Evolutionary conservation across 768 basidiomycete genomes (phyloP), one percentile per base, ranked within the genome.

Genomic region (Kondoa malvinella): DNA sequence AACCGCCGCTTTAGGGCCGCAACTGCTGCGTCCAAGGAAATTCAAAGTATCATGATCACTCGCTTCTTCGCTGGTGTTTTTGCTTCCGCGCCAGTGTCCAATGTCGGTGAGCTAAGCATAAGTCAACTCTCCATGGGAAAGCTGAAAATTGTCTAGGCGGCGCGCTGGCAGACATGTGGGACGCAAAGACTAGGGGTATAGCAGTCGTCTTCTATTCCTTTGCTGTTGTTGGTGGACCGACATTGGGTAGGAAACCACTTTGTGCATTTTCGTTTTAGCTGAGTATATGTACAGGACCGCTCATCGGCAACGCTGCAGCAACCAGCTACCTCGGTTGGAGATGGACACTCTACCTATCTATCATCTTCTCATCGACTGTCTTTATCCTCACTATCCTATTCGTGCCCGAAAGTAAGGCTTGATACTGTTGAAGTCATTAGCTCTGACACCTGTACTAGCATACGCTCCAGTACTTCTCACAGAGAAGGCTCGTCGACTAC

Each of bases 331-430:
- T 77, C 1, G 76, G 76, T 1, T 78, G 78, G 78, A 56, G 78
- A 25, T 78, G 78, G 78, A 77, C 77, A 1, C 63, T 71, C 64
- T 78, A 77, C 68, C 72, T 77, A 29, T 68, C 69, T 34, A 71
- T 77, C 25, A 77, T 78, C 68, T 69, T 78, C 27, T 72, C 75
- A 16, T 70, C 70, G 26, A 30, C 68, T n/a, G 69, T 77, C 56
- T 56, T 75, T 27, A 4, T 71, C 30, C 26, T 75, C 56, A 73
- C 73, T 32, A 33, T 75, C 30, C 56, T 77, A 64, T 69, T 75
- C 68, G 67, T 78, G 0, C 76, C 77, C 2, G 78, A 78, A 65
- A 78, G n/a, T n/a, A n/a, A n/a, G n/a, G n/a, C n/a, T n/a, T n/a
- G n/a, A n/a, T n/a, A n/a, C n/a, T n/a, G n/a, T n/a, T n/a, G n/a